A percentile compares a stretch with the other conserved stretches of the same genome.
These are phyloP conservation scores for Inga leiocalycina DNA, from an alignment of 306 rosid species.

Conservation along the genomic window DNA sequence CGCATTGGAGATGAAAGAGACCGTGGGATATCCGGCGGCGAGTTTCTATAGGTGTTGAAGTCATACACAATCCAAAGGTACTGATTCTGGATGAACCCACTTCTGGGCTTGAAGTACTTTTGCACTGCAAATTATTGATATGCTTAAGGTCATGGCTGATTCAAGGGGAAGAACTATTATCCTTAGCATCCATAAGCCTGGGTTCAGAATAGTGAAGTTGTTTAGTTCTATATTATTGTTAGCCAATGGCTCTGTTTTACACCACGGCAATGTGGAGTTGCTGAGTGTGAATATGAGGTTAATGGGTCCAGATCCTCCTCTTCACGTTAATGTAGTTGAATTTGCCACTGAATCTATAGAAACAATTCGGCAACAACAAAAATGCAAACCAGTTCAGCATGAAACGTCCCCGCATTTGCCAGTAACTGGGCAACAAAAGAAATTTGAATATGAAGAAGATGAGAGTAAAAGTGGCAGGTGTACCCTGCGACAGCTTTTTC, in stretches of 20 bases:
- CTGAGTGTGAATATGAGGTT: conserved; percentile 62
- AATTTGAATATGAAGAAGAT: conserved; percentile 37
- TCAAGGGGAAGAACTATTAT: conserved; percentile 67
- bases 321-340: conserved; percentile 78
- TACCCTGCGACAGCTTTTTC: conserved; percentile 90
- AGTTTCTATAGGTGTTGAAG: conserved; percentile 93
- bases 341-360: conserved; percentile 86
- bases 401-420: conserved; percentile 27
- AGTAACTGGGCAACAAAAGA: conserved; percentile 20
- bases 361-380: conserved; percentile 50
- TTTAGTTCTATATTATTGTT: conserved; percentile 70
- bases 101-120: conserved; percentile 95
- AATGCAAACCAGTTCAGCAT: conserved; percentile 30
- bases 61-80: conserved; percentile 87
- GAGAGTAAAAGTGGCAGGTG: conserved; percentile 54
- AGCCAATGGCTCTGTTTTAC: conserved; percentile 75
- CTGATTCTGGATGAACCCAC: conserved; percentile 92
- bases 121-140: conserved; percentile 81
- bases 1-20: conserved; percentile 80
- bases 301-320: conserved; percentile 84
- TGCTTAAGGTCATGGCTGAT: conserved; percentile 88
- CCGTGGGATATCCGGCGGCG: conserved; percentile 94
- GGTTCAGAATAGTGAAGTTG: conserved; percentile 82
- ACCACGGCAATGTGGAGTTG: conserved; percentile 78
- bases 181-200: conserved; percentile 92